phyloP scores from a whole-genome alignment of 768 basidiomycete species.

The Psilocybe cubensis region DNA sequence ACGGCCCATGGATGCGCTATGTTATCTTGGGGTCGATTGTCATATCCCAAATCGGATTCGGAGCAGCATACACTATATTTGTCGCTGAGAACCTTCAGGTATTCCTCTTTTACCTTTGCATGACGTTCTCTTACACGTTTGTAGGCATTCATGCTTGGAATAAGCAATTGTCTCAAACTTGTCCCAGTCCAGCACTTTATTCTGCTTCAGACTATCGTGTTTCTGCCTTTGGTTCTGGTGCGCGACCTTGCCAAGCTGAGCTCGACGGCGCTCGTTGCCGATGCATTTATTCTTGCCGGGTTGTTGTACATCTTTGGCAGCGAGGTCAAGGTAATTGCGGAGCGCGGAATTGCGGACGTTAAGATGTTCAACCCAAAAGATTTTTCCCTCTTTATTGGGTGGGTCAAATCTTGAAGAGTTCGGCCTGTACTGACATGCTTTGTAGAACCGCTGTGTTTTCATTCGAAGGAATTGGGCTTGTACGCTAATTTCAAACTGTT shows the following conservation, averaged over 20 bases:
- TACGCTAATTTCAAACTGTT: conserved; percentile 46
- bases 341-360: conserved; percentile 77
- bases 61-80: conserved; percentile 92
- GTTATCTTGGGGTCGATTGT: conserved; percentile 87
- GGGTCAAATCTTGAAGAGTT: not conserved
- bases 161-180: conserved; percentile 72
- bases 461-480: conserved; percentile 96
- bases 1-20: conserved; percentile 93
- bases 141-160: conserved; percentile 83
- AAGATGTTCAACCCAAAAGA: conserved; percentile 87
- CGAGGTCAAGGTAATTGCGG: conserved; percentile 71
- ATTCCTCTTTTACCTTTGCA: conserved; percentile 5
- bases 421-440: too few species aligned
- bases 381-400: conserved; percentile 91
- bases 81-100: conserved; percentile 87
- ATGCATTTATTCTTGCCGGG: conserved; percentile 93
- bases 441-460: conserved; percentile 88
- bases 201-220: conserved; percentile 78
- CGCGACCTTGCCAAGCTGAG: conserved; percentile 95
- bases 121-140: conserved; percentile 9
- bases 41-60: conserved; percentile 89
- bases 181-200: conserved; percentile 83
- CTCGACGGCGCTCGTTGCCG: conserved; percentile 89
- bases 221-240: conserved; percentile 88
- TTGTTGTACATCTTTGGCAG: conserved; percentile 86